Base-by-base conservation (phyloP, 2,329 filamentous ascomycete species). In the Cadophora sp. region DNA sequence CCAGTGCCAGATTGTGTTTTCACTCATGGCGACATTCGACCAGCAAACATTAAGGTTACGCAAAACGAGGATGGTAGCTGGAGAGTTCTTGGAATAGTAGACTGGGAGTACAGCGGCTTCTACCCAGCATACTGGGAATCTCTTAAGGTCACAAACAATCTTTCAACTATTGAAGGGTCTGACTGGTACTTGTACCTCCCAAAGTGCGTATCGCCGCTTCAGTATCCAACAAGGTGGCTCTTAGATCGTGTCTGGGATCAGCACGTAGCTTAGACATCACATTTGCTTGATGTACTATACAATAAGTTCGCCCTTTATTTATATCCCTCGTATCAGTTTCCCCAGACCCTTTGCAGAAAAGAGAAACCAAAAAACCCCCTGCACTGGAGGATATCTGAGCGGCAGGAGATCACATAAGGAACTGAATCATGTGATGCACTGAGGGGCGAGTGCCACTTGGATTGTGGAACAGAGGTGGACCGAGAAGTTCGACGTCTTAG, bases 71-170 rank as follows among this genome's bases (percentile, higher is more conserved):
- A 50, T 41, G 45, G 45, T 51, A 62, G 47, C 24, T 62, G 47
- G 45, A 50, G 39, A 51, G 59, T 62, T 33, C 9, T 53, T 36
- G 45, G 59, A 51, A 62, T 62, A 50, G 14, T 62, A 24, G 59
- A 62, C 59, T 62, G 59, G 41, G 59, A 62, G 48, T 51, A 18
- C n/a, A 62, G 59, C 41, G 59, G 59, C 4, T 62, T 62, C 47
- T 62, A 62, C 30, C 59, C 45, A 39, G 45, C 24, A 50, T 62
- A 62, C 27, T 62, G 43, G 43, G 59, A 62, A 62, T 51, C 59
- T 43, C 39, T 43, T 43, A 43, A 43, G 39, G 16, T 43, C 39
- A 43, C 39, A 43, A 43, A 43, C 39, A 43, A 13, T 14, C 39
- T 43, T 43, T 43, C 39, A 43, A 43, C 4, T 43, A 43, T 43